phyloP scores from a whole-genome alignment of 1,284 basidiomycete species.

The Ceratobasidium sp. region DNA sequence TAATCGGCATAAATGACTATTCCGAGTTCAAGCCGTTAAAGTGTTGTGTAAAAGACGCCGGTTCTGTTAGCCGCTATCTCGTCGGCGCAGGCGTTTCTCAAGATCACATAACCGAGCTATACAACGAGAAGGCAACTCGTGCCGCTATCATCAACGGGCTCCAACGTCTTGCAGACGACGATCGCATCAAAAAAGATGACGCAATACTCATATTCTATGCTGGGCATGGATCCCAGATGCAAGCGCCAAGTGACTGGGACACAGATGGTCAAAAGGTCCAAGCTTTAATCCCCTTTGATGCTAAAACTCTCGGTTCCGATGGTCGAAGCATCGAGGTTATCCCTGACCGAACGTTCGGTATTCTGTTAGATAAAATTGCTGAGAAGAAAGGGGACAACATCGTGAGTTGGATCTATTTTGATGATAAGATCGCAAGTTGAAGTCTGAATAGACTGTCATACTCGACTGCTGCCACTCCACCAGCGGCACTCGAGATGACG shows the following conservation, averaged over 20 bases:
- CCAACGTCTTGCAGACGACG: constrained; percentile 63
- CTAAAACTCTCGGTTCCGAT: constrained; percentile 57
- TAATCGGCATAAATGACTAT: constrained; percentile 24
- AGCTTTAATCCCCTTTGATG: constrained; percentile 68
- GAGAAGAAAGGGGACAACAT: constrained; percentile 69
- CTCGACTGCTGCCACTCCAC: constrained; percentile 68
- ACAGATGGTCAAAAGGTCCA: constrained; percentile 54
- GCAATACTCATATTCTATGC: constrained; percentile 72
- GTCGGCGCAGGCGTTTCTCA: constrained; percentile 62
- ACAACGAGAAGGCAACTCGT: constrained; percentile 66
- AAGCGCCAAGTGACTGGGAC: constrained; percentile 52
- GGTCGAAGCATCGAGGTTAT: constrained; percentile 56
- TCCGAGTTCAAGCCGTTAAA: background rate
- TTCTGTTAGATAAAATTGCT: constrained; percentile 49
- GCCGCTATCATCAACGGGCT: constrained; percentile 64
- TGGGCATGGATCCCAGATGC: constrained; percentile 66
- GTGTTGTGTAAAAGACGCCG: constrained; percentile 43
- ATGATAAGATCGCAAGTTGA: no score
- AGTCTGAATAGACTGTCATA: constrained; percentile 57
- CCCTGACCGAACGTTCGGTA: constrained; percentile 1
- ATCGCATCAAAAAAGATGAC: constrained; percentile 63
- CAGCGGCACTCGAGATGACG: constrained; percentile 51
- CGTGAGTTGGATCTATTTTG: constrained; percentile 24
- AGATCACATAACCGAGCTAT: constrained; percentile 62
- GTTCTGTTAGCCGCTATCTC: constrained; percentile 67